These are phyloP conservation scores for Datisca glomerata DNA, from an alignment of 306 rosid species.

Conservation along the genomic window DNA sequence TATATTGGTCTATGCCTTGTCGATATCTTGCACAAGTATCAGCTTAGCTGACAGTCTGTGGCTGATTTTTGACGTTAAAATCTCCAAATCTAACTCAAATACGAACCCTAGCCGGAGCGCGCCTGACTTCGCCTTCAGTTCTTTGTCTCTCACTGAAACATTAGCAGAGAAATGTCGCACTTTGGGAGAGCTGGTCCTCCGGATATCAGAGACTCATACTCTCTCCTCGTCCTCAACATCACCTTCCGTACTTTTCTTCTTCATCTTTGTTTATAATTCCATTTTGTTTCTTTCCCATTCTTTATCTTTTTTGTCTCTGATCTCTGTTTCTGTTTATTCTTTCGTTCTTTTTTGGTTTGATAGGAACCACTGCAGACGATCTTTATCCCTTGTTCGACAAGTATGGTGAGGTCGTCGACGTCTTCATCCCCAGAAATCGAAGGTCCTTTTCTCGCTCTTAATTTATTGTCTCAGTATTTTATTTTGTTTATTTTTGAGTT, in stretches of 20 bases:
- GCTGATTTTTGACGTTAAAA: too few relatives aligned
- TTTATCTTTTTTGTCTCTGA: background rate
- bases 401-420: slow-evolving; percentile 74
- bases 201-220: slow-evolving; percentile 68
- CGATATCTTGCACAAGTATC: too few relatives aligned
- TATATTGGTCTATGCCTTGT: background rate
- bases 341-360: background rate
- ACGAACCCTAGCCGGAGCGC: too few relatives aligned
- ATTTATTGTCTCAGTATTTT: background rate
- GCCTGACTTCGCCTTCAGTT: too few relatives aligned
- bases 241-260: slow-evolving; percentile 36
- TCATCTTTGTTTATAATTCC: background rate
- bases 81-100: too few relatives aligned
- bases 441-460: slow-evolving; percentile 18
- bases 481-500: background rate
- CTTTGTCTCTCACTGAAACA: background rate
- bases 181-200: slow-evolving; percentile 78
- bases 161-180: slow-evolving; percentile 39
- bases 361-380: slow-evolving; percentile 70
- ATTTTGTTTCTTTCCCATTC: background rate
- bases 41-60: too few relatives aligned
- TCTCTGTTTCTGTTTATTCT: background rate
- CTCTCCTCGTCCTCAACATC: slow-evolving; percentile 74
- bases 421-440: slow-evolving; percentile 65
- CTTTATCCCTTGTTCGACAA: slow-evolving; percentile 61